These are phyloP conservation scores for Annulohypoxylon truncatum DNA, from an alignment of 2,329 filamentous ascomycete species.

Conservation along the genomic window DNA sequence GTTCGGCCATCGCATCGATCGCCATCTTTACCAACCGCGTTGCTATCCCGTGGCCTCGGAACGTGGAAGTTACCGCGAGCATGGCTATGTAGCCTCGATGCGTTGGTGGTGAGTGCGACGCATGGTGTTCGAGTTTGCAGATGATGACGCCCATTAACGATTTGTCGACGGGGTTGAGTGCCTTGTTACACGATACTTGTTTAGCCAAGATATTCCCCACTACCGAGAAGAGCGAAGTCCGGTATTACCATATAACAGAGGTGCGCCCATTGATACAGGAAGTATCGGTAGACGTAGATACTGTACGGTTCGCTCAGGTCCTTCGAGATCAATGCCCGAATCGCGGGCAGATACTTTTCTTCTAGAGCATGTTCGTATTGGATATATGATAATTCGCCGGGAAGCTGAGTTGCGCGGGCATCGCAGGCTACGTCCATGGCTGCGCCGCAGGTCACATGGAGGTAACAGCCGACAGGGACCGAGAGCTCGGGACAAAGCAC, in stretches of 20 bases:
- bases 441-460: constrained; percentile 27
- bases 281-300: constrained; percentile 99
- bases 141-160: constrained; percentile 89
- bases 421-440: constrained; percentile 53
- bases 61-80: constrained; percentile 86
- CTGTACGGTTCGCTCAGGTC: constrained; percentile 98
- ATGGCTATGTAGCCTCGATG: constrained; percentile 97
- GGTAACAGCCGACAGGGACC: constrained; percentile 4
- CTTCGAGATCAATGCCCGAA: constrained; percentile 92
- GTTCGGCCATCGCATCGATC: constrained; percentile 88
- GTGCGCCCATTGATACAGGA: constrained; percentile 96
- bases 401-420: constrained; percentile 51
- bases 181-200: constrained; percentile 55
- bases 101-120: constrained; percentile 78
- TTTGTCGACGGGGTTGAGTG: constrained; percentile 67
- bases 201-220: constrained; percentile 24
- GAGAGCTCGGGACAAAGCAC: constrained; percentile 3
- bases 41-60: constrained; percentile 87
- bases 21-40: constrained; percentile 89
- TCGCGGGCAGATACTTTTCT: constrained; percentile 79
- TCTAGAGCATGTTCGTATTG: constrained; percentile 73
- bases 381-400: constrained; percentile 66
- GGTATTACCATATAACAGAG: constrained; percentile 88
- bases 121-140: constrained; percentile 92
- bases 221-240: background rate